Evolutionary conservation across 2,329 filamentous ascomycete species (phyloP).

Genomic region (Rasamsonia emersonii): DNA sequence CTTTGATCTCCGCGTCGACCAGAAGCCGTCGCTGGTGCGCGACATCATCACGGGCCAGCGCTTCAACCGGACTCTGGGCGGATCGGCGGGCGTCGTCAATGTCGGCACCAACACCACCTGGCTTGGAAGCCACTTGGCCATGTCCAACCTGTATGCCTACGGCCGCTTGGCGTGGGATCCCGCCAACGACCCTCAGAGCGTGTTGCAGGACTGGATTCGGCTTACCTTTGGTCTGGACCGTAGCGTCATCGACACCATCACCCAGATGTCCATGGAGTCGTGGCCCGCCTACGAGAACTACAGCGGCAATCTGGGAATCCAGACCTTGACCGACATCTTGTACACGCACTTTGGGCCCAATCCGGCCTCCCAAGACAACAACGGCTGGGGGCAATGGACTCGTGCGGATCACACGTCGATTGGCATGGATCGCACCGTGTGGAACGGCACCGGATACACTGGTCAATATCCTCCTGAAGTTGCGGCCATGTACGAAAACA

Average conservation of each 20-base stretch:
- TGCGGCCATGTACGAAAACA: conserved; percentile 49
- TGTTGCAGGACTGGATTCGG: conserved; percentile 59
- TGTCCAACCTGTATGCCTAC: conserved; percentile 65
- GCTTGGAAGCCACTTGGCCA: conserved; percentile 60
- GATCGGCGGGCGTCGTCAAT: conserved; percentile 59
- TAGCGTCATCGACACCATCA: conserved; percentile 50
- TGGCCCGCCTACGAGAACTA: conserved; percentile 67
- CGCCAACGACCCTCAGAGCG: conserved; percentile 34
- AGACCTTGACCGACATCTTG: conserved; percentile 60
- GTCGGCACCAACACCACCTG: conserved; percentile 59
- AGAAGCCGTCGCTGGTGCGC: conserved; percentile 46
- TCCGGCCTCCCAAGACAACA: conserved; percentile 57
- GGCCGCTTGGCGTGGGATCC: conserved; percentile 60
- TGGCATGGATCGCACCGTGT: conserved; percentile 64
- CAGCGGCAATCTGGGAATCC: conserved; percentile 60
- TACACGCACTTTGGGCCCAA: conserved; percentile 61
- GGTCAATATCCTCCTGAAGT: conserved; percentile 59
- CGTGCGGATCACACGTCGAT: conserved; percentile 52
- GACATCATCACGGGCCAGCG: conserved; percentile 54
- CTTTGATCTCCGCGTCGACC: conserved; percentile 57
- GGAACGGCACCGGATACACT: conserved; percentile 57
- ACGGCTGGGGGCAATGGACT: conserved; percentile 66
- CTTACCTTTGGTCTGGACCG: conserved; percentile 54
- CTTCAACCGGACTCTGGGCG: conserved; percentile 50
- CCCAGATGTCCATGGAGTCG: conserved; percentile 56